Base-by-base conservation (phyloP, 1,284 basidiomycete species). In the Volvariella volvacea region DNA sequence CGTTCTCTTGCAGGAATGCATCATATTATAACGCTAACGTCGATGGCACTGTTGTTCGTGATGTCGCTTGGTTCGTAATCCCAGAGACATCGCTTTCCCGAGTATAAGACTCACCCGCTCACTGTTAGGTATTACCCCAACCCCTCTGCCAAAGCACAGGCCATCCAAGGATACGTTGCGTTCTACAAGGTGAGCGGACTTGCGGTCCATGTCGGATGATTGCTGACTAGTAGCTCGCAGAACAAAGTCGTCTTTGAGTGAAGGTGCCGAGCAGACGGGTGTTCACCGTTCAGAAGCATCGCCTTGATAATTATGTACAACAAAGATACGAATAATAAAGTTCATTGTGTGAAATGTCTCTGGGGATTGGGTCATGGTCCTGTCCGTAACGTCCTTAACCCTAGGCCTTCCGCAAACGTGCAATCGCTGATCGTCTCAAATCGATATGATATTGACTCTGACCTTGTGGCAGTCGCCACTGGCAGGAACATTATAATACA, bases 121-220 rank as follows among this genome's bases (percentile, higher is more conserved):
- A 16, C 39, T 15, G 3, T 12, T 8, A 83, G 82, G 83, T 81
- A 77, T 53, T 84, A 85, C 53, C 73, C 80, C 0, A 48, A 65
- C 3, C 63, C 80, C 1, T 73, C 64, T 33, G 63, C 69, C 7
- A 71, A 67, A 49, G 81, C 80, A 0, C 67, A 70, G 43, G 54
- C 70, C 12, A 81, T 85, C 55, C 68, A 80, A 56, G 66, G 67
- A 14, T 75, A 80, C 51, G 63, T 83, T 28, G 81, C 80, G 0
- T 83, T 84, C 55, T 80, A 83, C 64, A 81, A 82, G 69, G 82
- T 75, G 17, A 44, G 21, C 19, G n/a, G 7, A 15, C 34, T 36
- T 36, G 6, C 34, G 6, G 6, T 16, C 15, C 34, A 36, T 36
- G 6, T 36, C 6, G 19, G 7, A 15, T 36, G 7, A 36, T 6